Conservation (phyloP, 2,329 filamentous ascomycete species). For the Aspergillus jensenii region DNA sequence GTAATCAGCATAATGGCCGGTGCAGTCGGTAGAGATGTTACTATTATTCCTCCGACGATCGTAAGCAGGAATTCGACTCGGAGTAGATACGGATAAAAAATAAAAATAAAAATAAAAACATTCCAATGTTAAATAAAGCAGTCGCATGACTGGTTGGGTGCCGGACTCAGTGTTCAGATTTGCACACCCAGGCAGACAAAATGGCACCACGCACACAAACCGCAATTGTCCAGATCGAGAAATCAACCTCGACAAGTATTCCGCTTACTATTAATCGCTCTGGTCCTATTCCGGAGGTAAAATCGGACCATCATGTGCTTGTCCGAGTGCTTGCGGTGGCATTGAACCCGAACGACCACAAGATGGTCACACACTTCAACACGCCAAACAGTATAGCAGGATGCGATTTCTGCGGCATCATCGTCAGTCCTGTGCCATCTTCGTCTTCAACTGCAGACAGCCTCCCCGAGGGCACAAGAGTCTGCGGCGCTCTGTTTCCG, state of each 20-base stretch:
- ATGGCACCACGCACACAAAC: not conserved
- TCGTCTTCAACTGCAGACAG: not conserved
- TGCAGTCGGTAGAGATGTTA: not conserved
- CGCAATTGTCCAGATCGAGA: not conserved
- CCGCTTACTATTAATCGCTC: not conserved
- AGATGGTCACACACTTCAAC: not conserved
- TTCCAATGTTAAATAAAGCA: not conserved
- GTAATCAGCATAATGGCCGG: not conserved
- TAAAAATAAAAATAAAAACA: not conserved
- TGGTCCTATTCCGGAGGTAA: not conserved
- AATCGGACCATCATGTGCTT: not conserved
- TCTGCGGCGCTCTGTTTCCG: not conserved
- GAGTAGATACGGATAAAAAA: not conserved
- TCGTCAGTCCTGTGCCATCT: not conserved
- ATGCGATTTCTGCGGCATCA: not conserved
- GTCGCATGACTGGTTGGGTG: not conserved
- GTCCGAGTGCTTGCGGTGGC: not conserved
- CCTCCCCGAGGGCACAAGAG: not conserved
- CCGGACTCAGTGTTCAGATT: not conserved
- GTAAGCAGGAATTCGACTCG: not conserved
- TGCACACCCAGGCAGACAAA: not conserved
- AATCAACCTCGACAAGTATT: not conserved
- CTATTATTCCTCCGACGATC: not conserved
- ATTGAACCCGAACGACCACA: not conserved
- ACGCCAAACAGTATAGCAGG: not conserved